Evolutionary conservation across 78 protist species (phyloP).

Genomic region (Mantamonas sphyraenae): DNA sequence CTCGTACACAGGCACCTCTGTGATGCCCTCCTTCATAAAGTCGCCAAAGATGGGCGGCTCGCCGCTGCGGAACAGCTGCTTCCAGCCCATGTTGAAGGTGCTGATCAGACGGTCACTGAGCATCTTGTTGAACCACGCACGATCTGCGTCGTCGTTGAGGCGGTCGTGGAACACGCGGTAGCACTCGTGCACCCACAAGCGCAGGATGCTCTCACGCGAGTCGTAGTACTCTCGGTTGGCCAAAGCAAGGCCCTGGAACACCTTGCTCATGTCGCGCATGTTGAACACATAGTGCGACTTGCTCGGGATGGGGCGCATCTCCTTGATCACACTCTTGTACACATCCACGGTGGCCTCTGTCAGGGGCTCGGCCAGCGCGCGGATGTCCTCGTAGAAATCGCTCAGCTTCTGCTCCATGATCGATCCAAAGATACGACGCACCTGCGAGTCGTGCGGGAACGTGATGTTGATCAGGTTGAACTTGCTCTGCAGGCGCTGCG

Average conservation of each 20-base stretch:
- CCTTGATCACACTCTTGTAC: slow-evolving; percentile 14
- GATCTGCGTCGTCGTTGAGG: slow-evolving; percentile 13
- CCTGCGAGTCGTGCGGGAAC: slow-evolving; percentile 34
- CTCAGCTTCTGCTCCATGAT: slow-evolving; percentile 18
- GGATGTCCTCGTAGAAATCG: slow-evolving; percentile 47
- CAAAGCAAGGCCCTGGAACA: slow-evolving; percentile 54
- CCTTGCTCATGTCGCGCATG: slow-evolving; percentile 53
- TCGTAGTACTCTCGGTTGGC: neutral
- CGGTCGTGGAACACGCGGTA: slow-evolving; percentile 51
- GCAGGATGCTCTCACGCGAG: neutral
- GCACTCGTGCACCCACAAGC: slow-evolving; percentile 48
- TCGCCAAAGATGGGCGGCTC: slow-evolving; percentile 36
- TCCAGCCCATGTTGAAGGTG: slow-evolving; percentile 19
- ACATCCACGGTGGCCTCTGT: slow-evolving; percentile 36
- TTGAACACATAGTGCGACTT: slow-evolving; percentile 70
- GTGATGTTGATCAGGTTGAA: slow-evolving; percentile 54
- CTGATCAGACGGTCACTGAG: slow-evolving; percentile 9
- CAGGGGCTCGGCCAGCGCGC: slow-evolving; percentile 20
- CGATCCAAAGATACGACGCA: slow-evolving; percentile 48
- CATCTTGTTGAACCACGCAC: neutral
- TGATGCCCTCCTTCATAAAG: slow-evolving; percentile 22
- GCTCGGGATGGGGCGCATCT: slow-evolving; percentile 54
- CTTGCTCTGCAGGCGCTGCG: slow-evolving; percentile 32
- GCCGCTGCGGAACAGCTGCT: slow-evolving; percentile 4
- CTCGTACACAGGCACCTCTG: slow-evolving; percentile 29